Conservation (phyloP, 2,329 filamentous ascomycete genomes). For the Trichoderma harzianum region DNA sequence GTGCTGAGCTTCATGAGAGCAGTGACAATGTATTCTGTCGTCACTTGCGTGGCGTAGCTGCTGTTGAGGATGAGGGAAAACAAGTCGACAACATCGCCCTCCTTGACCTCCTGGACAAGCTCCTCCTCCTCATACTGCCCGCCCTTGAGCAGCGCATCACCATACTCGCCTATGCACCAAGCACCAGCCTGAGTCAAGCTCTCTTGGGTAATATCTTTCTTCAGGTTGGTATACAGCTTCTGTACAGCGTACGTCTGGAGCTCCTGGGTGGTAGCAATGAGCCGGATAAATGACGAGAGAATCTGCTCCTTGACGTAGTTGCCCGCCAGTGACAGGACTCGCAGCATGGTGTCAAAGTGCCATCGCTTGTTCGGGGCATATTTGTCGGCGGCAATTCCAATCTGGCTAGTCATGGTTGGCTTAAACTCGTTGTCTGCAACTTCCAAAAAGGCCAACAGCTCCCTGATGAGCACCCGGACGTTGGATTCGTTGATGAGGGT, state of each 20-base stretch:
- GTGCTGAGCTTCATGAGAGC: slow-evolving; percentile 94
- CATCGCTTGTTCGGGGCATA: slow-evolving; percentile 96
- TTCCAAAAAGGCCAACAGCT: slow-evolving; percentile 91
- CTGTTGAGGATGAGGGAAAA: slow-evolving; percentile 90
- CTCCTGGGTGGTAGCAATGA: slow-evolving; percentile 92
- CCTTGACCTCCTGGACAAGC: slow-evolving; percentile 73
- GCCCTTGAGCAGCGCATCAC: slow-evolving; percentile 81
- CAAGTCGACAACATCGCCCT: slow-evolving; percentile 89
- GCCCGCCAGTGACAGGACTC: slow-evolving; percentile 87
- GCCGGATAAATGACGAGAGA: slow-evolving; percentile 88
- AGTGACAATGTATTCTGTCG: slow-evolving; percentile 94
- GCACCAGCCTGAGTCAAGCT: slow-evolving; percentile 88
- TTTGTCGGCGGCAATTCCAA: slow-evolving; percentile 92
- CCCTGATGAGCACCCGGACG: slow-evolving; percentile 86
- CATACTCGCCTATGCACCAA: slow-evolving; percentile 98
- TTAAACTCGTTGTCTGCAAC: slow-evolving; percentile 99
- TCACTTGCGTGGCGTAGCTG: slow-evolving; percentile 85
- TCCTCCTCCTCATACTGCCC: slow-evolving; percentile 95
- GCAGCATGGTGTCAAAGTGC: slow-evolving; percentile 97
- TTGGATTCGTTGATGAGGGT: slow-evolving; percentile 97
- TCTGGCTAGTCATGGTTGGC: slow-evolving; percentile 96
- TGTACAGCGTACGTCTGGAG: slow-evolving; percentile 95
- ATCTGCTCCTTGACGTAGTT: slow-evolving; percentile 99
- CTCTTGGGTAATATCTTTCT: slow-evolving; percentile 97
- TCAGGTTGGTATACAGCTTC: slow-evolving; percentile 85